A percentile compares a stretch with the other conserved stretches of the same genome.
phyloP scores from a whole-genome alignment of 345 rosid genomes.

The Garcia nutans region DNA sequence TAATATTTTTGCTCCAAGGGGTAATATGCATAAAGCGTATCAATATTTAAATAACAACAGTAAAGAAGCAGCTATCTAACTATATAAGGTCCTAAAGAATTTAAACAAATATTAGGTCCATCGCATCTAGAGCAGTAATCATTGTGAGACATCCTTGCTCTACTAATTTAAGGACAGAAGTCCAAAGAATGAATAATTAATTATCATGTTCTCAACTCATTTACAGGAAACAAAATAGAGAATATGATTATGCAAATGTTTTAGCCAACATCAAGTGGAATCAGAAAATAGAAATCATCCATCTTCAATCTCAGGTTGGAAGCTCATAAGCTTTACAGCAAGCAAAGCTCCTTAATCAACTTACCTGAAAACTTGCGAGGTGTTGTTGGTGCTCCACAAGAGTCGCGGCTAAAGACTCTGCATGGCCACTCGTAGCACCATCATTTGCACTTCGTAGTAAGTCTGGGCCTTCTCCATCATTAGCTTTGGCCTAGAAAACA shows the following conservation, averaged over 20 bases:
- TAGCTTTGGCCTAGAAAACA: slow-evolving; percentile 80
- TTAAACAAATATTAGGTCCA: background rate
- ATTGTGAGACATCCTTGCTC: background rate
- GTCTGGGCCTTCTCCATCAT: slow-evolving; percentile 99
- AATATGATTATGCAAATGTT: background rate
- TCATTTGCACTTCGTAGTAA: slow-evolving; percentile 71
- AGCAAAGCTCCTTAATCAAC: background rate
- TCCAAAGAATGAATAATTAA: background rate
- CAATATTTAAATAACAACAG: background rate
- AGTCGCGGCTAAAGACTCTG: slow-evolving; percentile 87
- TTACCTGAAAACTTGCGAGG: slow-evolving; percentile 96
- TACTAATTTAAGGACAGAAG: background rate
- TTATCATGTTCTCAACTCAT: slow-evolving; percentile 3
- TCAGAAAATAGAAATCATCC: background rate
- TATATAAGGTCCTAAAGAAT: background rate
- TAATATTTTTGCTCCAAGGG: background rate
- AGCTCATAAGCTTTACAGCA: background rate
- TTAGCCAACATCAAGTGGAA: slow-evolving; percentile 7
- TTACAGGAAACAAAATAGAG: slow-evolving; percentile 11
- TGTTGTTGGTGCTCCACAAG: slow-evolving; percentile 97
- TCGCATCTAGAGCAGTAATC: background rate
- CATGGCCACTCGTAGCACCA: slow-evolving; percentile 81
- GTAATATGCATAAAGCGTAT: background rate
- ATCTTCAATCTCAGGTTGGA: background rate
- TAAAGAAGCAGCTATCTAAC: background rate